Base-by-base conservation (phyloP, 2,329 filamentous ascomycete species). In the Verticillium isaacii region DNA sequence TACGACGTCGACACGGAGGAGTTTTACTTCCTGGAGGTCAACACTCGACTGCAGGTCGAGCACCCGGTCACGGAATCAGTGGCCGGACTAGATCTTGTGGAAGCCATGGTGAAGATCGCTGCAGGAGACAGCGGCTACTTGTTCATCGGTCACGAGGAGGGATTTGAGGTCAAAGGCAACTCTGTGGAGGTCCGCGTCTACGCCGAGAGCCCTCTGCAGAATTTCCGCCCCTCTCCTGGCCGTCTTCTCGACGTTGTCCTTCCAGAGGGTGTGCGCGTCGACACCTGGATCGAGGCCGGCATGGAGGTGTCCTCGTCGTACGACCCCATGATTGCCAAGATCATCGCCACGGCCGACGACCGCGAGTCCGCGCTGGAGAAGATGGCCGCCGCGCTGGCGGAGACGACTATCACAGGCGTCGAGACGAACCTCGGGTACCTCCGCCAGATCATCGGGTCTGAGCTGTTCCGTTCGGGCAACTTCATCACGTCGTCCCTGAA, bases 251-350 rank as follows among this genome's bases (percentile, higher is more conserved):
- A 90, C 67, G 80, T 91, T 12, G 80, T 80, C 56, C 85, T 83
- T 11, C 88, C 88, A 0, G 71, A 72, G 11, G 71, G 77, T 34
- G 82, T 90, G 6, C 82, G 89, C 12, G 86, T 91, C 60, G 89
- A 92, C 68, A 87, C 87, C 5, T 89, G 89, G 25, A 90, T 93
- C 65, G 81, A 86, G 25, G 78, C 83, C 34, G 89, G 89, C 6
- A 89, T 90, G 62, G 84, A 89, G 67, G 85, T 93, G 1, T 90
- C 89, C 0, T 86, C 88, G 4, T 86, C 90, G 65, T 93, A 92
- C 70, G 90, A 93, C 67, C 89, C 90, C 0, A 88, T 92, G 81
- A 87, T 93, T 57, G 86, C 89, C 1, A 92, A 93, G 70, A 77
- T 92, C 65, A 92, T 92, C 60, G 86, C 90, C 0, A 81, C 82